These are phyloP conservation scores for Stagonosporopsis vannaccii DNA, from an alignment of 2,329 filamentous ascomycete genomes.

Conservation along the genomic window DNA sequence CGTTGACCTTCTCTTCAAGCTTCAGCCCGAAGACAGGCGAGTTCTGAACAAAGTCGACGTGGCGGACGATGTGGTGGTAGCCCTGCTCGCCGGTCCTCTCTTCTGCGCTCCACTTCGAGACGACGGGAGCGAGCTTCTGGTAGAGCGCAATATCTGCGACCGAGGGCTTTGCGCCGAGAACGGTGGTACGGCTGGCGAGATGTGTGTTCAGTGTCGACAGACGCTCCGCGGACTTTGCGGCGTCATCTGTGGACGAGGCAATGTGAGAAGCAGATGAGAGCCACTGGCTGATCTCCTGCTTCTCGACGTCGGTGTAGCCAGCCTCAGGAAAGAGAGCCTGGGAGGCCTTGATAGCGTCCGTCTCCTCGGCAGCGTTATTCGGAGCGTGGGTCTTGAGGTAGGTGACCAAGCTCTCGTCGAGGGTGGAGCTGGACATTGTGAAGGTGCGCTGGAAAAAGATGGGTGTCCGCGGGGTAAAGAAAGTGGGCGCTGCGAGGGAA, in stretches of 20 bases:
- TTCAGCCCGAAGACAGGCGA: slow-evolving; percentile 73
- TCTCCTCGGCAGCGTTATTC: slow-evolving; percentile 46
- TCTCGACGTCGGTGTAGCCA: slow-evolving; percentile 79
- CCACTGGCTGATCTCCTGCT: slow-evolving; percentile 90
- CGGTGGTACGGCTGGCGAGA: slow-evolving; percentile 84
- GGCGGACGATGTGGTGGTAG: slow-evolving; percentile 88
- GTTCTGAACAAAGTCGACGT: slow-evolving; percentile 95
- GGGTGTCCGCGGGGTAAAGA: slow-evolving; percentile 44
- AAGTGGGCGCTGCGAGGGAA: slow-evolving; percentile 27
- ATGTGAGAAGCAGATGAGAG: slow-evolving; percentile 78
- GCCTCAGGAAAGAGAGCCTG: slow-evolving; percentile 72
- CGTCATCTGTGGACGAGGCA: slow-evolving; percentile 65
- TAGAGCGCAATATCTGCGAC: slow-evolving; percentile 87
- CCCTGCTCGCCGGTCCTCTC: slow-evolving; percentile 89
- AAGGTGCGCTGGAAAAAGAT: slow-evolving; percentile 40
- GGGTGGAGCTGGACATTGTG: slow-evolving; percentile 46
- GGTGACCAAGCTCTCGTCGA: slow-evolving; percentile 44
- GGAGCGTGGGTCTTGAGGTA: slow-evolving; percentile 49
- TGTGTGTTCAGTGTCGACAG: slow-evolving; percentile 84
- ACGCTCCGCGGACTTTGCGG: slow-evolving; percentile 65
- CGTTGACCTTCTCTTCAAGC: slow-evolving; percentile 76
- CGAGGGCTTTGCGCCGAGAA: slow-evolving; percentile 89
- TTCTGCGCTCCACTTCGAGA: slow-evolving; percentile 81
- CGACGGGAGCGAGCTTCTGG: slow-evolving; percentile 75
- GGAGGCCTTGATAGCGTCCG: slow-evolving; percentile 54